A percentile compares a stretch with the other conserved stretches of the same genome.
These are phyloP conservation scores for Huntiella savannae DNA, from an alignment of 2,329 filamentous ascomycete genomes.

Conservation along the genomic window DNA sequence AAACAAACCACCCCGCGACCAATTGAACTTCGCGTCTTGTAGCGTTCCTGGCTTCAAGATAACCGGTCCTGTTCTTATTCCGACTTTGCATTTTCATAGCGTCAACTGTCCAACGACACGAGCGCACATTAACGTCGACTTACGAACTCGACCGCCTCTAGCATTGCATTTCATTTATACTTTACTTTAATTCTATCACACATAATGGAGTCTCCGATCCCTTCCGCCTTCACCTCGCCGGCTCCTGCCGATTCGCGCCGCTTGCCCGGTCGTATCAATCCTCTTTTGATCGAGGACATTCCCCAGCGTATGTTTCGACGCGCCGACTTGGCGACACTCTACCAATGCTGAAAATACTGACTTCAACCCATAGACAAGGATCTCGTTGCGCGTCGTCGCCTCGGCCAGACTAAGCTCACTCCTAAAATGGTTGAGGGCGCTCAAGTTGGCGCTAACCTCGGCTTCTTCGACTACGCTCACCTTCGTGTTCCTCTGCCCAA, in stretches of 20 bases:
- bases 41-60: too few species aligned
- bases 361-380: conserved; percentile 36
- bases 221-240: conserved; percentile 13
- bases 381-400: conserved; percentile 63
- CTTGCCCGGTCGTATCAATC: conserved; percentile 41
- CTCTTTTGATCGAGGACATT: conserved; percentile 40
- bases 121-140: background rate
- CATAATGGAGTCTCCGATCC: conserved; percentile 9
- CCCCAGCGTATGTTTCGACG: conserved; percentile 19
- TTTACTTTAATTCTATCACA: background rate
- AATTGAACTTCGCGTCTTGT: too few species aligned
- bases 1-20: too few species aligned
- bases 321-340: background rate
- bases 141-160: background rate
- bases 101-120: background rate
- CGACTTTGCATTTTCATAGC: background rate
- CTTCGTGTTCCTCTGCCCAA: conserved; percentile 81
- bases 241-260: conserved; percentile 18
- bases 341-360: background rate
- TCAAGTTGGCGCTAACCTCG: conserved; percentile 56
- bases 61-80: too few species aligned
- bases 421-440: conserved; percentile 54
- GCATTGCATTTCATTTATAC: background rate
- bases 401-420: conserved; percentile 81
- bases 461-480: conserved; percentile 89